Base-by-base conservation (phyloP, 2,329 filamentous ascomycete genomes). In the Ampelomyces quisqualis region DNA sequence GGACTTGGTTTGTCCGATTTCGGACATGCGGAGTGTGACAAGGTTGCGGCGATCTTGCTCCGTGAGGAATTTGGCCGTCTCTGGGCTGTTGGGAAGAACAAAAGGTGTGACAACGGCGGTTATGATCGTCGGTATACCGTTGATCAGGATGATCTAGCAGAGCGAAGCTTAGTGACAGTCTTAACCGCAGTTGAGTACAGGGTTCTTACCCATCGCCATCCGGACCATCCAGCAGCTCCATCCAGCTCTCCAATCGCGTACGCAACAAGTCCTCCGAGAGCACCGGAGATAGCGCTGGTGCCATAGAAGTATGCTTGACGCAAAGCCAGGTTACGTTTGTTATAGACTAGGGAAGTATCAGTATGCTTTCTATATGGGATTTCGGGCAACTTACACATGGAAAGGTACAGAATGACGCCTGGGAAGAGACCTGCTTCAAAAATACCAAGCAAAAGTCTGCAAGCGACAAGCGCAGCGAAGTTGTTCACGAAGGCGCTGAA, bases 271-370 rank as follows among this genome's bases (percentile, higher is more conserved):
- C 60, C 60, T 5, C 77, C 77, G 24, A 80, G 76, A 5, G 76
- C 77, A 3, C 77, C 77, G 3, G 77, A 73, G 38, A 80, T 71
- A 20, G 72, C 75, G 2, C 75, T 73, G 3, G 76, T 71, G 3
- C 72, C 75, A n/a, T 77, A 74, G 57, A 78, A 78, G 40, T 77
- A 74, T 1, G 76, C 76, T 4, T 58, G 51, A 22, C 77, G 69
- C 40, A 77, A 73, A 6, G 77, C 70, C 68, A 76, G 61, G 74
- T 79, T 55, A n/a, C 41, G 43, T 27, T 53, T 55, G 29, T 60
- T 58, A 41, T 62, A 62, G 19, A 58, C 31, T 34, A 34, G 8
- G 27, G 13, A 5, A 29, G n/a, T 3, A 8, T 29, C 4, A 29
- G 27, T 13, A 4, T 24, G 3, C 3, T 29, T 29, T 11, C 15